Base-by-base conservation (phyloP, 139 green algal genomes). In the Chlamydomonas asymmetrica region DNA sequence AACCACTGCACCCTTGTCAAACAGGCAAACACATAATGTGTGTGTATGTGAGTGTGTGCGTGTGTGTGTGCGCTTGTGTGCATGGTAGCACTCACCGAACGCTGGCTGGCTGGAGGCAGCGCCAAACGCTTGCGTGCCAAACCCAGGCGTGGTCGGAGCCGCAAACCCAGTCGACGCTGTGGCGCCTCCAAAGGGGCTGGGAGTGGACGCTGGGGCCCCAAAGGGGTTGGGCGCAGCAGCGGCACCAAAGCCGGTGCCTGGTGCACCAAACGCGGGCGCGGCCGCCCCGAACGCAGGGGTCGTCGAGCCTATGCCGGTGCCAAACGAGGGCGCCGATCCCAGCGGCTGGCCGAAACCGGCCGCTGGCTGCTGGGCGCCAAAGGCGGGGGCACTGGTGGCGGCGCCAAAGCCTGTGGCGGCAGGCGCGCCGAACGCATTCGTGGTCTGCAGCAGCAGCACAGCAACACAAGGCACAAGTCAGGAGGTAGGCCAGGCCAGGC, bases 231-330 rank as follows among this genome's bases (percentile, higher is more conserved):
- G 54, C 0, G 83, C 35, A 18, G 71, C 60, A 3, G 67, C 64
- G 29, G 61, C 52, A 27, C 82, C 80, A 73, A 83, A 85, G 52
- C 73, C 72, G 3, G 71, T 82, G 63, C 79, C 52, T 27, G 82
- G 60, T 2, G 83, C 84, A 7, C 83, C 83, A 61, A 93, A 93
- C 25, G 80, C 82, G 4, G 89, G 80, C 2, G 88, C 67, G 20
- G 56, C 82, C 41, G 80, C 40, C 0, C 72, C 81, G 7, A 83
- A 85, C 78, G 92, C 91, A 8, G 52, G 66, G 2, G 82, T 70
- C 0, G 66, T 31, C 18, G 43, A 25, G 1, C 39, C 35, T 29
- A 69, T 13, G 1, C 60, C 57, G 45, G 59, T n/a, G 2, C 86
- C 81, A 75, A 91, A 88, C 1, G 81, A 76, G 3, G 81, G 78